Evolutionary conservation across 495 filamentous ascomycete genomes (phyloP).

Genomic region (Xylaria bambusicola): DNA sequence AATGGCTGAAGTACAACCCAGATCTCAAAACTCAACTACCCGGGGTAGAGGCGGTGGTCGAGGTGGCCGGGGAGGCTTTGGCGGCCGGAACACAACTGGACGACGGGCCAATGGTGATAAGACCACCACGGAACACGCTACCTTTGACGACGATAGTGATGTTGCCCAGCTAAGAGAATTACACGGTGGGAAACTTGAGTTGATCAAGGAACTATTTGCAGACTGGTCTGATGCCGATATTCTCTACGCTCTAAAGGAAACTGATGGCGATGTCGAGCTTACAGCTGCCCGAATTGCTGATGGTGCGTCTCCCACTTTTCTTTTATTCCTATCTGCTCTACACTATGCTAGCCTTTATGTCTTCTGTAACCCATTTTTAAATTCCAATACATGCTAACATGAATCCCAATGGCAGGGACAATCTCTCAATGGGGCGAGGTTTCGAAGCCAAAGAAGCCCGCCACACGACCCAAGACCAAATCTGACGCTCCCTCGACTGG

Average conservation of each 20-base stretch:
- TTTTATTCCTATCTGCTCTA: neutral
- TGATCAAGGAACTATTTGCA: constrained; percentile 87
- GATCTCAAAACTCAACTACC: constrained; percentile 57
- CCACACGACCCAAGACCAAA: constrained; percentile 80
- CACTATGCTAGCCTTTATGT: neutral
- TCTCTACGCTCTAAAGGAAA: constrained; percentile 87
- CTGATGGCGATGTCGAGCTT: constrained; percentile 79
- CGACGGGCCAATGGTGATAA: constrained; percentile 72
- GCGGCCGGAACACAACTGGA: constrained; percentile 60
- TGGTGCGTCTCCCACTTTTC: constrained; percentile 56
- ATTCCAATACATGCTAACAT: constrained; percentile 30
- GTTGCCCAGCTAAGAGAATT: constrained; percentile 87
- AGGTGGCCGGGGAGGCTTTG: constrained; percentile 81
- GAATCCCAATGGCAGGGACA: constrained; percentile 58
- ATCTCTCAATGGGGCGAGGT: constrained; percentile 95
- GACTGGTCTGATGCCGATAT: constrained; percentile 92
- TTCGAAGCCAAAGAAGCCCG: constrained; percentile 86
- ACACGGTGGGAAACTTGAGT: constrained; percentile 70
- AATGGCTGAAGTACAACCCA: constrained; percentile 93
- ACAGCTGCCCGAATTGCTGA: constrained; percentile 89
- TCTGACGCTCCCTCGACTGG: constrained; percentile 60
- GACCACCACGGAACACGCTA: constrained; percentile 50
- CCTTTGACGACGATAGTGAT: constrained; percentile 84
- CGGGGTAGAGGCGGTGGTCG: constrained; percentile 81
- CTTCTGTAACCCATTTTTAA: neutral